Conservation (phyloP, 306 rosid genomes). For the Calophaca sinica region DNA sequence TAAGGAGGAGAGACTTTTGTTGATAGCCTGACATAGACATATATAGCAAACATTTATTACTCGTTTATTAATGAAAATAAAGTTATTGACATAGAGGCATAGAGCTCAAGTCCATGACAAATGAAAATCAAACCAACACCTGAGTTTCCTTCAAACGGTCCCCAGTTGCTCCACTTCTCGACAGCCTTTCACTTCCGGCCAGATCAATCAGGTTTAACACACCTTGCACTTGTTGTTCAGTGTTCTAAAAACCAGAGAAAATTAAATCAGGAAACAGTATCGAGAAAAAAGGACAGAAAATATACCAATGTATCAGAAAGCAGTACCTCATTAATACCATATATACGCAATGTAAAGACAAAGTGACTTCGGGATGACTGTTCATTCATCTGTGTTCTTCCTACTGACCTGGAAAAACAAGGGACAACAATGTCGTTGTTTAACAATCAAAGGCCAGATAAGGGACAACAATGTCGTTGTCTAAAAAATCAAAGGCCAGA, state of each 20-base stretch:
- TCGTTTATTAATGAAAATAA: background rate
- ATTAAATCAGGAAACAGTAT: constrained; percentile 24
- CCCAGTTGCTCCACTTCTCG: constrained; percentile 91
- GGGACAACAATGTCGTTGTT: background rate
- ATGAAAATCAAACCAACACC: constrained; percentile 53
- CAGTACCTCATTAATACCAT: constrained; percentile 83
- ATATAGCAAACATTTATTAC: constrained; percentile 8
- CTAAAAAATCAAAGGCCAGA: background rate
- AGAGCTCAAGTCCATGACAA: constrained; percentile 7
- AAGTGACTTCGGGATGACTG: constrained; percentile 95
- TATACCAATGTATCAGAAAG: background rate
- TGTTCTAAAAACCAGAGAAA: constrained; percentile 54
- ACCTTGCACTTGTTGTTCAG: constrained; percentile 96
- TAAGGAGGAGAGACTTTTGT: constrained; percentile 82
- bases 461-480: background rate
- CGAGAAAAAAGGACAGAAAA: background rate
- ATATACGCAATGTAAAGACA: constrained; percentile 88
- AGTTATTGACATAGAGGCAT: background rate
- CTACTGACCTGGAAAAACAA: constrained; percentile 78
- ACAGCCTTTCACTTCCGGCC: constrained; percentile 95
- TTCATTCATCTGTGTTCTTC: constrained; percentile 95
- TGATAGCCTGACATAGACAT: constrained; percentile 69
- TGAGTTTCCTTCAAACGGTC: constrained; percentile 97
- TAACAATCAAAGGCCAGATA: background rate
- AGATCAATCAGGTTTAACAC: constrained; percentile 89